Percentiles rank a stretch among this genome's conserved stretches.
Conservation (phyloP, 2,329 filamentous ascomycete genomes). For the Nannizziopsis barbatae region DNA sequence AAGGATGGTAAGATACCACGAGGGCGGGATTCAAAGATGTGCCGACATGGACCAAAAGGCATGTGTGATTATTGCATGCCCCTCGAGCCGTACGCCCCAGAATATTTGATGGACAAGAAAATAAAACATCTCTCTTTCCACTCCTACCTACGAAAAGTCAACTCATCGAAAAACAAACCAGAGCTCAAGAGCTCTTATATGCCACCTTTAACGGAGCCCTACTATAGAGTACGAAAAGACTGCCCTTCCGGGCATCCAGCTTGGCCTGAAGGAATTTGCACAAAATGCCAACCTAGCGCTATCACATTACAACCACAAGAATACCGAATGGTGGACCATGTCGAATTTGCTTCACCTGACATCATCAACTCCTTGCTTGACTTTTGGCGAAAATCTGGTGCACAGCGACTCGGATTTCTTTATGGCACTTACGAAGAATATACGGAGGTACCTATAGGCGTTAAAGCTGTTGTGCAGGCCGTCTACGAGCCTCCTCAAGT, state of each 20-base stretch:
- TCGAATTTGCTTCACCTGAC: constrained; percentile 78
- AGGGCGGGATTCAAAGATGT: constrained; percentile 70
- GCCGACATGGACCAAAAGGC: constrained; percentile 86
- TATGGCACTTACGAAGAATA: constrained; percentile 91
- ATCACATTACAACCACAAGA: constrained; percentile 89
- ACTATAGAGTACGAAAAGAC: constrained; percentile 74
- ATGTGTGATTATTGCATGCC: constrained; percentile 99
- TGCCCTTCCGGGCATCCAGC: constrained; percentile 87
- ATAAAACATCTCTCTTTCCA: constrained; percentile 99
- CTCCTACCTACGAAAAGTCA: constrained; percentile 85
- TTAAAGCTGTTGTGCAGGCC: constrained; percentile 91
- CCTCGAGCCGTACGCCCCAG: constrained; percentile 80
- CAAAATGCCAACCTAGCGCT: constrained; percentile 93
- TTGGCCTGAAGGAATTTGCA: constrained; percentile 95
- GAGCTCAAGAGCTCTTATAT: constrained; percentile 92
- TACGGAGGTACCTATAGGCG: constrained; percentile 77
- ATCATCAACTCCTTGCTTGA: constrained; percentile 85
- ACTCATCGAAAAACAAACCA: constrained; percentile 90
- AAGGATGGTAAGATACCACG: constrained; percentile 80
- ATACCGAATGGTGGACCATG: constrained; percentile 96
- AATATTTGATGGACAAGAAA: constrained; percentile 86
- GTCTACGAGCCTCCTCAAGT: constrained; percentile 94
- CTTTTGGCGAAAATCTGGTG: constrained; percentile 77
- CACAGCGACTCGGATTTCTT: constrained; percentile 76
- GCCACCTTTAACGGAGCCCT: constrained; percentile 85